Conservation (phyloP, 192 early-diverging fungal species). For the Allomyces macrogynus region DNA sequence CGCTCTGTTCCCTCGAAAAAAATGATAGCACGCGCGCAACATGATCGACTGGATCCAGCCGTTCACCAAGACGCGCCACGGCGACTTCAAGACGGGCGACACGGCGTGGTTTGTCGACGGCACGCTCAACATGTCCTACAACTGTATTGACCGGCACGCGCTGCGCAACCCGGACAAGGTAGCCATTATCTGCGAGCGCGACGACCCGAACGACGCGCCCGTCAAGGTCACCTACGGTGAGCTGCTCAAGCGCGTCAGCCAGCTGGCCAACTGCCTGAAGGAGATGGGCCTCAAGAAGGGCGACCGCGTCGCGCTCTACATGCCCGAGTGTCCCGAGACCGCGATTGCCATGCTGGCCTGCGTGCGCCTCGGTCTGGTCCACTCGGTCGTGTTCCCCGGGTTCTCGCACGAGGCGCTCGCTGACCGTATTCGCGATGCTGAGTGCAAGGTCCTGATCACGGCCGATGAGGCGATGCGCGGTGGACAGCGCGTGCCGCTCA, state of each 20-base stretch:
- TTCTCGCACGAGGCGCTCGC: conserved; percentile 57
- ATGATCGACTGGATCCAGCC: conserved; percentile 24
- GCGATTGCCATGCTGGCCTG: conserved; percentile 69
- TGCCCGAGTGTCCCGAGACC: conserved; percentile 67
- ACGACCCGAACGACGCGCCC: conserved; percentile 29
- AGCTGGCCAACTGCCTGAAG: conserved; percentile 39
- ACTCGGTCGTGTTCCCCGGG: conserved; percentile 64
- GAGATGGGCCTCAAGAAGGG: conserved; percentile 42
- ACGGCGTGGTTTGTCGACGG: conserved; percentile 48
- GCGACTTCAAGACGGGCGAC: conserved; percentile 9
- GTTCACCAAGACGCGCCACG: conserved; percentile 15
- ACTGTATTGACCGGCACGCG: conserved; percentile 57
- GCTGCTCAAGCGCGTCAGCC: conserved; percentile 42
- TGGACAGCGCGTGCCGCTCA: conserved; percentile 66
- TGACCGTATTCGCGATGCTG: conserved; percentile 63
- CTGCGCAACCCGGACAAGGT: conserved; percentile 28
- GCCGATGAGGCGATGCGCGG: conserved; percentile 72
- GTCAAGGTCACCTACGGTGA: conserved; percentile 40
- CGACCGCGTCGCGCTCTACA: conserved; percentile 61
- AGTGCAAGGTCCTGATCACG: conserved; percentile 50
- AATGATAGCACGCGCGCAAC: neutral
- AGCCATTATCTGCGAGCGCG: conserved; percentile 57
- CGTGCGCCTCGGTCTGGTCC: conserved; percentile 60
- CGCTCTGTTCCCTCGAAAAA: neutral
- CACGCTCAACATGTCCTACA: conserved; percentile 59